Base-by-base conservation (phyloP, 1,139 yeast genomes). In the Yamadazyma blattariae region DNA sequence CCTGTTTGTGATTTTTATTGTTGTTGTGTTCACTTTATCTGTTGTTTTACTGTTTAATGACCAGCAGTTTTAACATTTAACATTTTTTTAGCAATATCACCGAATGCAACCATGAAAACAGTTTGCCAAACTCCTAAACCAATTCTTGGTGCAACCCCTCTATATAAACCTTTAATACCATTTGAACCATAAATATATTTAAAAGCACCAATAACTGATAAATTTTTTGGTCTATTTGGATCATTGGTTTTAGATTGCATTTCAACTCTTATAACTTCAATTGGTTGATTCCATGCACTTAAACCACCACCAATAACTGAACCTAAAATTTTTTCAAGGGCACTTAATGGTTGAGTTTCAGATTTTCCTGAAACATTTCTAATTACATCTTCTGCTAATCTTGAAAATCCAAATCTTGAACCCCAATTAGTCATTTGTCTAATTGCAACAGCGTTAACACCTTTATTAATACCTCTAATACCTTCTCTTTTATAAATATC, bases 371-470 rank as follows among this genome's bases (percentile, higher is more conserved):
- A 74, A 16, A 73, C 37, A 32, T 67, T 71, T 56, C 88, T 80
- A 52, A 92, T 88, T 8, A 67, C 72, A 50, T 86, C 95, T 68
- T 92, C 98, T 18, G 96, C 95, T 55, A 90, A 74, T 57, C 98
- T 79, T 13, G 96, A 77, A 33, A 92, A 73, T 25, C 97, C 98
- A 57, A 90, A 90, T 58, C 98, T 77, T 20, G 97, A 88, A 36
- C 98, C 98, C 98, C 98, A 92, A 65, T 92, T 92, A 50, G 97
- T 90, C 85, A 89, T 85, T 63, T 92, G 98, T 67, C 98, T 84
- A 51, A 92, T 85, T 22, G 98, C 97, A 42, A 92, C 97, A n/a
- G 98, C 98, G 57, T 92, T 92, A 43, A 92, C 98, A 59, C 98
- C 98, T 67, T 85, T 89, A 66, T 92, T 92, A 57, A 92, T 88